Percentiles rank a stretch among this genome's conserved stretches.
Conservation (phyloP, 495 filamentous ascomycete species). For the Tuber aestivum region DNA sequence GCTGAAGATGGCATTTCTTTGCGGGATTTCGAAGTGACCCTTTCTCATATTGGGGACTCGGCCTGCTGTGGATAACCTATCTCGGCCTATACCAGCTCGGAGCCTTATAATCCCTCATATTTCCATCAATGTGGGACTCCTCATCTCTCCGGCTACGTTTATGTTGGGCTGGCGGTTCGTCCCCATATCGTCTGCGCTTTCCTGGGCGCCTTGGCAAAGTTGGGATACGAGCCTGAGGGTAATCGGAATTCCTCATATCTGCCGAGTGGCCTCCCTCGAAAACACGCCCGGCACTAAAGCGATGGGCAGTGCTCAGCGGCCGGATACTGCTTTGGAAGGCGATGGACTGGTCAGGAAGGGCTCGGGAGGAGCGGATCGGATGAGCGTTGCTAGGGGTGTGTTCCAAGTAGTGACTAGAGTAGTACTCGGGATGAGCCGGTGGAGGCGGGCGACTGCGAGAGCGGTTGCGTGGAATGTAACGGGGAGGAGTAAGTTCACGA, state of each 20-base stretch:
- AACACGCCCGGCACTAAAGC: not conserved
- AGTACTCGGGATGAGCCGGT: not conserved
- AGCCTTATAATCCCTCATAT: not conserved
- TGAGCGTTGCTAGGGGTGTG: not conserved
- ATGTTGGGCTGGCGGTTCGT: not conserved
- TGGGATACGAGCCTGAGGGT: not conserved
- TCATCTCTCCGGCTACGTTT: not conserved
- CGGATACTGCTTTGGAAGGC: not conserved
- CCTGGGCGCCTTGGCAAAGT: not conserved
- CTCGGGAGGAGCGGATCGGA: not conserved
- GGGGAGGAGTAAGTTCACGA: constrained; percentile 1
- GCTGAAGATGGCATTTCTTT: not conserved
- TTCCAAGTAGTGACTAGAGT: not conserved
- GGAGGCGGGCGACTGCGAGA: not conserved
- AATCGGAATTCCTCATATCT: not conserved
- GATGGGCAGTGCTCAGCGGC: not conserved
- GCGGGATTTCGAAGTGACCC: not conserved
- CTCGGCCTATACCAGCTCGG: not conserved
- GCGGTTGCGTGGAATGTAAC: not conserved
- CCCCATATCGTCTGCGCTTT: not conserved
- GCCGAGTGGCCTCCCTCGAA: not conserved
- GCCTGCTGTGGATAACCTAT: not conserved
- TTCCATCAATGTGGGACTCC: not conserved
- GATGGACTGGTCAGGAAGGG: not conserved
- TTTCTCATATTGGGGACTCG: not conserved